A percentile compares a stretch with the other conserved stretches of the same genome.
phyloP scores from a whole-genome alignment of 768 basidiomycete species.

The Phlegmacium glaucopus region DNA sequence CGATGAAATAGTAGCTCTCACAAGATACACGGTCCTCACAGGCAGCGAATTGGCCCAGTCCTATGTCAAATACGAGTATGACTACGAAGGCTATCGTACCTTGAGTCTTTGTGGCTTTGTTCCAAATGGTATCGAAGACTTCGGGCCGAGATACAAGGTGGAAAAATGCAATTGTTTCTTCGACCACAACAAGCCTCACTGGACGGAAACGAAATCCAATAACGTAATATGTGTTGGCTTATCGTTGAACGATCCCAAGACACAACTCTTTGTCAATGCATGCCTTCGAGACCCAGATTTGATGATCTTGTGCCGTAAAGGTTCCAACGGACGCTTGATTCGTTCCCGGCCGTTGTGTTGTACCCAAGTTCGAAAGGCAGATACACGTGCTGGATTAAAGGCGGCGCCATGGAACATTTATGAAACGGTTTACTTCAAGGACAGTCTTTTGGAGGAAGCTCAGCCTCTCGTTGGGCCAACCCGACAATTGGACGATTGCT shows the following conservation, averaged over 20 bases:
- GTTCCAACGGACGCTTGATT: conserved; percentile 6
- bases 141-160: conserved; percentile 5
- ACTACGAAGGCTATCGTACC: conserved; percentile 5
- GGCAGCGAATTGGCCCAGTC: conserved; percentile 9
- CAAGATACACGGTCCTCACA: conserved; percentile 12
- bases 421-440: conserved; percentile 3
- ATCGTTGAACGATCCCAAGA: conserved; percentile 11
- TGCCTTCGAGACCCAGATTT: conserved; percentile 14
- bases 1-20: conserved; percentile 14
- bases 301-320: conserved; percentile 11
- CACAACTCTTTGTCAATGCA: conserved; percentile 11
- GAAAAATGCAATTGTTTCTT: conserved; percentile 11
- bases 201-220: conserved; percentile 12
- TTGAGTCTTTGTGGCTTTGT: conserved; percentile 14
- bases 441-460: conserved; percentile 12
- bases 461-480: conserved; percentile 5
- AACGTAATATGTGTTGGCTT: conserved; percentile 12
- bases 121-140: conserved; percentile 11
- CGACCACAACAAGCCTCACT: conserved; percentile 8
- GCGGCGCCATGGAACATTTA: conserved; percentile 8
- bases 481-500: conserved; percentile 11
- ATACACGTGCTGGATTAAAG: conserved; percentile 14
- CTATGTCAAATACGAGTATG: conserved; percentile 8
- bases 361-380: conserved; percentile 6
- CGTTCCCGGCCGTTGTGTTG: conserved; percentile 8